These are phyloP conservation scores for Aquilaria sinensis DNA, from an alignment of 345 rosid genomes.

Conservation along the genomic window DNA sequence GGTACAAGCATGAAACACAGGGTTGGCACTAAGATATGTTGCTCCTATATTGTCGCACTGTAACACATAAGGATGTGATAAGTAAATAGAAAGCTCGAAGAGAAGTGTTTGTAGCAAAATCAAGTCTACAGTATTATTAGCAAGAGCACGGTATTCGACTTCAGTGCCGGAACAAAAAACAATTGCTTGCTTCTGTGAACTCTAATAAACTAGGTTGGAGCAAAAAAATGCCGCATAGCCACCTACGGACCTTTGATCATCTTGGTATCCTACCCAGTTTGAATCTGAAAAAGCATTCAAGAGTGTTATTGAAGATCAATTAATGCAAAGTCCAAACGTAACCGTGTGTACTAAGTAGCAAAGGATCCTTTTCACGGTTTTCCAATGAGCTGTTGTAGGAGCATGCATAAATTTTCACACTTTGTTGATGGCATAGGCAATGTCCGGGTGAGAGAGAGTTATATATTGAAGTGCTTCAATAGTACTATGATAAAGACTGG, in stretches of 20 bases:
- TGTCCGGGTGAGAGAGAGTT: neutral
- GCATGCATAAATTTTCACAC: neutral
- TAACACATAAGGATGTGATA: neutral
- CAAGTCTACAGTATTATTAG: neutral
- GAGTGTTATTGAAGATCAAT: neutral
- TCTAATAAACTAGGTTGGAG: neutral
- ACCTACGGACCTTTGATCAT: neutral
- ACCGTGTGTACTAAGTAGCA: neutral
- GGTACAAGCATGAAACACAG: neutral
- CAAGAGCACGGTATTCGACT: neutral
- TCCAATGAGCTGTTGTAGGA: neutral
- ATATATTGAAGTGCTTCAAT: neutral
- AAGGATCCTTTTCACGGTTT: neutral
- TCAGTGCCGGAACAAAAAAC: neutral
- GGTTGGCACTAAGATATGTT: neutral
- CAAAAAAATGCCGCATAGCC: neutral
- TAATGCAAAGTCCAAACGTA: neutral
- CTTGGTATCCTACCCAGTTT: neutral
- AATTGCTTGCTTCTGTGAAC: neutral
- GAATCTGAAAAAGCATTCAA: neutral
- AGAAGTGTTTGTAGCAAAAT: neutral
- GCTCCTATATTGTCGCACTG: neutral
- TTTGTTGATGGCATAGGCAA: neutral
- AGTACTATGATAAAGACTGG: neutral
- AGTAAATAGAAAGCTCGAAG: neutral